A percentile compares a stretch with the other conserved stretches of the same genome.
Evolutionary conservation across 164 flowering plant species (phyloP).

Genomic region (Santalum album): DNA sequence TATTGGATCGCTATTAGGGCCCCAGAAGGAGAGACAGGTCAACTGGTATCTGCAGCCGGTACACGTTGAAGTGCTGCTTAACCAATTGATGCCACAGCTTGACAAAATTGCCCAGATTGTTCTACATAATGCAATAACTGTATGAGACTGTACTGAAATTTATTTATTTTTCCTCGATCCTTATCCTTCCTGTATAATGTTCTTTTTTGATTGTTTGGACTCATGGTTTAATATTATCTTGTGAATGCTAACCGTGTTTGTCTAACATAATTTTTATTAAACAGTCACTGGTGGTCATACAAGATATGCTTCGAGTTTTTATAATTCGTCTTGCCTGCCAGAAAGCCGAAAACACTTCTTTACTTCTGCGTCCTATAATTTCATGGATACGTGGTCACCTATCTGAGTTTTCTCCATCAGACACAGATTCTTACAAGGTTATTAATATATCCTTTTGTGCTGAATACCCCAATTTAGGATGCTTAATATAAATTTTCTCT

Average conservation of each 20-base stretch:
- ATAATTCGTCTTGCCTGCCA: constrained; percentile 68
- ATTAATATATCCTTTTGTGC: neutral
- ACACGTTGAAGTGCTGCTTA: constrained; percentile 48
- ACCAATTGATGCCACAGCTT: constrained; percentile 63
- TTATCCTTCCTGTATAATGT: constrained; percentile 1
- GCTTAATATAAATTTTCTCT: neutral
- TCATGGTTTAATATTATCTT: neutral
- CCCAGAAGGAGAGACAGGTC: constrained; percentile 57
- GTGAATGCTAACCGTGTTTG: neutral
- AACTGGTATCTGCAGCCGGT: constrained; percentile 74
- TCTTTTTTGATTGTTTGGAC: neutral
- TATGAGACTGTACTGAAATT: constrained; percentile 24
- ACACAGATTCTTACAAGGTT: constrained; percentile 77
- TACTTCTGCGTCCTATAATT: constrained; percentile 58
- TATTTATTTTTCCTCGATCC: neutral
- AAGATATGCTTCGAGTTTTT: constrained; percentile 86
- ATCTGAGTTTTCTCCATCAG: constrained; percentile 37
- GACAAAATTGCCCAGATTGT: constrained; percentile 67
- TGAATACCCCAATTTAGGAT: neutral
- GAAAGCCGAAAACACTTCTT: constrained; percentile 47
- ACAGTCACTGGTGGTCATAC: constrained; percentile 78
- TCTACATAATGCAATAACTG: constrained; percentile 74
- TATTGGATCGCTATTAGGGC: constrained; percentile 69
- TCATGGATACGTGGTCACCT: constrained; percentile 45
- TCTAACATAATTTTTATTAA: constrained; percentile 3